Evolutionary conservation across 73 alveolate species (phyloP).

Genomic region (Paramecium primaurelia): DNA sequence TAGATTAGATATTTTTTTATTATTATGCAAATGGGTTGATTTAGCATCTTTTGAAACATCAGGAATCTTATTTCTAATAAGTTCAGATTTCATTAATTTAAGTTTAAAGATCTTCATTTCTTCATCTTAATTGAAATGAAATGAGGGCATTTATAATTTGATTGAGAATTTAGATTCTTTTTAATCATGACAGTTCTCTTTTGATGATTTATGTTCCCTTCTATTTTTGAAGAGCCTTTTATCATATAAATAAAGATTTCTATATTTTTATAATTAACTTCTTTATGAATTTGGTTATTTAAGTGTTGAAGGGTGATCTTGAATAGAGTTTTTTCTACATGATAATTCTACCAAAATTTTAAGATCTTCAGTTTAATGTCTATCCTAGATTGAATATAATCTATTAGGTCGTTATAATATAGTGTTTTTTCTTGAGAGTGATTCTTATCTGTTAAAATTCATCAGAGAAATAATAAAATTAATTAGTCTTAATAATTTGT

Average conservation of each 20-base stretch:
- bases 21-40: background rate
- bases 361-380: background rate
- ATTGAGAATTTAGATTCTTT: background rate
- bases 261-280: background rate
- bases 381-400: background rate
- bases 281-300: background rate
- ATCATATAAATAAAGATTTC: conserved; percentile 11
- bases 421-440: background rate
- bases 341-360: background rate
- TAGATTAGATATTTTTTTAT: background rate
- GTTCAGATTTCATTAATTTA: background rate
- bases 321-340: background rate
- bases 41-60: background rate
- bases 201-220: background rate
- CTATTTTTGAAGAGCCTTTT: background rate
- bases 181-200: background rate
- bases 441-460: conserved; percentile 4
- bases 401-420: background rate
- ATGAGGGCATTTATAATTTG: background rate
- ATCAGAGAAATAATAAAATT: background rate
- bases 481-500: background rate
- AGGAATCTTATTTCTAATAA: background rate
- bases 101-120: background rate
- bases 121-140: background rate
- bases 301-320: background rate